Base-by-base conservation (phyloP, 176 grass and related monocot genomes). In the Triticum dicoccoides region DNA sequence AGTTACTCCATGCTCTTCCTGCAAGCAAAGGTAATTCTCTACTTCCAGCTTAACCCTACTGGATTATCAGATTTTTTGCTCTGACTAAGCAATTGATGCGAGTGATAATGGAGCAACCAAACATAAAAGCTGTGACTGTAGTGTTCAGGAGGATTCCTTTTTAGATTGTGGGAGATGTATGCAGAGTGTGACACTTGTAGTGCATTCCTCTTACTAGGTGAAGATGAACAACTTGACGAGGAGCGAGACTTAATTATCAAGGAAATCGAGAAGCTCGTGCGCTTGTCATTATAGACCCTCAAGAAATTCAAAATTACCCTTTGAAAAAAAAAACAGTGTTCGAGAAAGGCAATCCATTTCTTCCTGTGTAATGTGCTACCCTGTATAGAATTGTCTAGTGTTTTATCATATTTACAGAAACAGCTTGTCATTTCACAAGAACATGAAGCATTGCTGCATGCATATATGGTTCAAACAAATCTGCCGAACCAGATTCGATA, bases 141-240 rank as follows among this genome's bases (percentile, higher is more conserved):
- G 25, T 88, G 51, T 70, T 23, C 41, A 65, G 33, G 74, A 77
- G 65, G 15, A 54, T 87, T 70, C 5, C 6, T 54, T 47, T 54
- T 65, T 70, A 69, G 41, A 69, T 70, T 81, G 78, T 54, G 42
- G 51, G 25, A 45, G 9, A 61, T 74, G 41, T 29, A 74, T 82
- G 27, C 44, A 52, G 9, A 42, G 13, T 73, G 41, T 23, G 71
- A 18, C 25, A 39, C 54, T 66, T 52, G 34, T 68, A 86, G 38
- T 86, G 21, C 66, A 9, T 21, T 35, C 56, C 6, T 58, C 63
- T 89, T 79, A 11, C 17, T 83, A 99, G 97, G 97, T 51, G 97
- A 99, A 88, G 96, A 99, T 73, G 97, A 99, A 78, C 96, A 98
- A 73, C 78, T 96, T 85, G 94, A 99, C 64, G 97, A 99, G 84